phyloP scores from a whole-genome alignment of 371 early-diverging fungal species.

The Funneliformis caledonium region DNA sequence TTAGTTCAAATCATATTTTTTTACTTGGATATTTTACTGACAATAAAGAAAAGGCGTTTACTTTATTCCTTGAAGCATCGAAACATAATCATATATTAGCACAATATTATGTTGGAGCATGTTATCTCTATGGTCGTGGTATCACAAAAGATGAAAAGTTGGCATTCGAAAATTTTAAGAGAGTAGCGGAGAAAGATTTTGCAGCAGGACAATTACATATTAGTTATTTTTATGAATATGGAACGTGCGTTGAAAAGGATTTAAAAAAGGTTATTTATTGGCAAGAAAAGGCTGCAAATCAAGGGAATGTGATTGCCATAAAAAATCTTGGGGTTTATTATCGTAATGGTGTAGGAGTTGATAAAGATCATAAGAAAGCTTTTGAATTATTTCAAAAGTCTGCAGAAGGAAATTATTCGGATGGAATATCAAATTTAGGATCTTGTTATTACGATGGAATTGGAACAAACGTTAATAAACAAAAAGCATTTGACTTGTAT shows the following conservation, averaged over 20 bases:
- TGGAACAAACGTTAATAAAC: too few relatives aligned
- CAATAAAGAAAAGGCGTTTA: slow-evolving; percentile 1
- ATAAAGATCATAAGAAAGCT: too few relatives aligned
- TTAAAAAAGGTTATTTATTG: neutral
- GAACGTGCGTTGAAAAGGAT: neutral
- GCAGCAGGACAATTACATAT: neutral
- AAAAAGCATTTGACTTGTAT: too few relatives aligned
- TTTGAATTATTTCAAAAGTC: too few relatives aligned
- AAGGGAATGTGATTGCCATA: neutral
- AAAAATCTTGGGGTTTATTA: too few relatives aligned
- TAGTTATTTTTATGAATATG: slow-evolving; percentile 10
- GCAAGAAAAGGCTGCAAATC: neutral
- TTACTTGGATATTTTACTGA: slow-evolving; percentile 13
- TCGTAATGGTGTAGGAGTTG: too few relatives aligned
- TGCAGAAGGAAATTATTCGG: too few relatives aligned
- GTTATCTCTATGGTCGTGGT: slow-evolving; percentile 15
- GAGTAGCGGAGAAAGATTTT: neutral
- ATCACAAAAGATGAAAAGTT: neutral
- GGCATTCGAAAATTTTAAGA: slow-evolving; percentile 19
- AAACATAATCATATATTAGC: neutral
- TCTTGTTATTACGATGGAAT: too few relatives aligned
- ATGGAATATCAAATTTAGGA: too few relatives aligned
- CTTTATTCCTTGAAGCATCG: neutral
- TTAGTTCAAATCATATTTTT: neutral
- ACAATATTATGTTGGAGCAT: neutral